Evolutionary conservation across 306 rosid genomes (phyloP), one percentile per base, ranked within the genome.

Genomic region (Rosa multiflora): DNA sequence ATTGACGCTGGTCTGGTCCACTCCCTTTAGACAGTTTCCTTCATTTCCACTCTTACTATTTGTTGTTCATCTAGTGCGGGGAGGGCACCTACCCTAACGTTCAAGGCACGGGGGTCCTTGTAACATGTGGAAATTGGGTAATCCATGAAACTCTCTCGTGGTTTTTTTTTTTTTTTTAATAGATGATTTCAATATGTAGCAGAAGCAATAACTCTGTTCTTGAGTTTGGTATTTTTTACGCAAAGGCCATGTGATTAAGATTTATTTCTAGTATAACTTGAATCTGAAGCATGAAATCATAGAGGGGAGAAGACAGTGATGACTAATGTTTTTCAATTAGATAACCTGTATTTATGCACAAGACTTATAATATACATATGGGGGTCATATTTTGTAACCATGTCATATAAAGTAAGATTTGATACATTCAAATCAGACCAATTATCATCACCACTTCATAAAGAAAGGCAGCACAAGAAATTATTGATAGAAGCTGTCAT

Each of bases 241-340:
- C 67, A 52, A 35, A 9, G 48, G 13, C 47, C 52, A 74, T 74
- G 77, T 56, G 77, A 32, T n/a, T 17, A 40, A 40, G 42, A 37
- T 67, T 42, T n/a, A 12, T 40, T 48, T 75, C 8, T 58, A 6
- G 0, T 40, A n/a, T 58, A 4, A 61, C 70, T 59, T 59, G 26
- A 43, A 59, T 59, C 49, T 23, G 43, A 43, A 75, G 78, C 67
- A 74, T 58, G 76, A 72, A 72, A 72, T 72, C 76, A 44, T 47
- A 46, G 17, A 18, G 23, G 70, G 48, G 13, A 43, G 51, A n/a
- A 68, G 17, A n/a, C 53, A n/a, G 52, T 43, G 39, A n/a, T 43
- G 73, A 69, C 73, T 43, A 9, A 44, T 44, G 53, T 69, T 43
- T 66, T 44, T 21, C 73, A 69, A 46, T 20, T 69, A 69, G 51